Evolutionary conservation across 108 stramenopile species (phyloP).

Genomic region (Nitzschia inconspicua): DNA sequence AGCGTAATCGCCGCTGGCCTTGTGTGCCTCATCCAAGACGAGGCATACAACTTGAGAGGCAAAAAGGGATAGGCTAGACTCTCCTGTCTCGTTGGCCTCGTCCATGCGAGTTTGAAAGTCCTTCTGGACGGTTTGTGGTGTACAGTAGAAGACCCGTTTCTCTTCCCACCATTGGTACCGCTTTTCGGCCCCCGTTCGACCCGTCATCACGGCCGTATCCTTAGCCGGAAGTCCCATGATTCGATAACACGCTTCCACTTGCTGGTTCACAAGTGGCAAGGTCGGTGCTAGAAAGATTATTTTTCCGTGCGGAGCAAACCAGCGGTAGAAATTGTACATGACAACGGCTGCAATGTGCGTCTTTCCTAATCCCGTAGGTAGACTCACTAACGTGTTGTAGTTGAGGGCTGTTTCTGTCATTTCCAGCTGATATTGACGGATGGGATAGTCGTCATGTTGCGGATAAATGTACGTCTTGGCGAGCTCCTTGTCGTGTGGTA

Average conservation of each 20-base stretch:
- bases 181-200: slow-evolving; percentile 35
- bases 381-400: slow-evolving; percentile 88
- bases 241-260: slow-evolving; percentile 88
- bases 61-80: slow-evolving; percentile 20
- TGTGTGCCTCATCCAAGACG: slow-evolving; percentile 97
- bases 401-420: slow-evolving; percentile 74
- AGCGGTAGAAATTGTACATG: slow-evolving; percentile 96
- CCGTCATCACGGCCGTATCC: slow-evolving; percentile 80
- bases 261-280: slow-evolving; percentile 92
- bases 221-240: slow-evolving; percentile 83
- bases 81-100: background rate
- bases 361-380: slow-evolving; percentile 99
- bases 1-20: slow-evolving; percentile 91
- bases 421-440: slow-evolving; percentile 85
- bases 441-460: slow-evolving; percentile 62
- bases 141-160: slow-evolving; percentile 93
- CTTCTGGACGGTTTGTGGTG: slow-evolving; percentile 93
- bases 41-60: slow-evolving; percentile 74
- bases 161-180: slow-evolving; percentile 58
- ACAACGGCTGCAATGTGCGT: slow-evolving; percentile 97
- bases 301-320: slow-evolving; percentile 72
- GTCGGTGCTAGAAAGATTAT: slow-evolving; percentile 92
- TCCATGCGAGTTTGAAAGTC: slow-evolving; percentile 56
- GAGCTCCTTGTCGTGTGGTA: slow-evolving; percentile 43
- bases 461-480: slow-evolving; percentile 87